These are phyloP conservation scores for Solanum peruvianum DNA, from an alignment of 257 asterid species.

Conservation along the genomic window DNA sequence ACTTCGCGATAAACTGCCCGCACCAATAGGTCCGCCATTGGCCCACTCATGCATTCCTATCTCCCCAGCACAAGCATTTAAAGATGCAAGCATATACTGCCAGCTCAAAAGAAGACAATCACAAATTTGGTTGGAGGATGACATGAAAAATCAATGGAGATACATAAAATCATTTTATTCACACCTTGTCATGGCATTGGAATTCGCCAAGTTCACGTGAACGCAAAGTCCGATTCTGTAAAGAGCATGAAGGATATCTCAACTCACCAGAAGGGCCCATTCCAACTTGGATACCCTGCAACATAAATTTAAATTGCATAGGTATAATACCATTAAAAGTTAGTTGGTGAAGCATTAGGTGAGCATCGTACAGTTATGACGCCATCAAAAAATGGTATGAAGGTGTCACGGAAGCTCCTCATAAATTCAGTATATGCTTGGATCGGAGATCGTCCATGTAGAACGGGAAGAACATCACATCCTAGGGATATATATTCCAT, in stretches of 20 bases:
- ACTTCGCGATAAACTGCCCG: conserved; percentile 31
- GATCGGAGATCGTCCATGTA: conserved; percentile 66
- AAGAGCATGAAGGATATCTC: conserved; percentile 60
- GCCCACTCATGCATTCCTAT: conserved; percentile 57
- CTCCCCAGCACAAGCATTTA: conserved; percentile 40
- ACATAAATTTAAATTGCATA: not conserved
- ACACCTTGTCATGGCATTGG: conserved; percentile 70
- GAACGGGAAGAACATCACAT: conserved; percentile 62
- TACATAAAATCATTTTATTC: not conserved
- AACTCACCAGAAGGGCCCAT: conserved; percentile 77
- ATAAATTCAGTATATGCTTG: conserved; percentile 73
- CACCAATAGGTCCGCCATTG: conserved; percentile 38
- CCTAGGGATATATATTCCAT: conserved; percentile 69
- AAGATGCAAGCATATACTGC: conserved; percentile 76
- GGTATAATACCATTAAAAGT: not conserved
- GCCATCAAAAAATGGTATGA: conserved; percentile 54
- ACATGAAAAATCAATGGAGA: not conserved
- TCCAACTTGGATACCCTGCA: conserved; percentile 81
- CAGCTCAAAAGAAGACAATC: conserved; percentile 15
- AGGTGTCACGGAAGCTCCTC: conserved; percentile 64
- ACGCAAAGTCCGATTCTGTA: conserved; percentile 35
- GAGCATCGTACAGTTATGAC: conserved; percentile 44
- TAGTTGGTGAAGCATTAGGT: not conserved
- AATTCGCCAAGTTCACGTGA: conserved; percentile 61
- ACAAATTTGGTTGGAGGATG: not conserved